These are phyloP conservation scores for Scalesia atractyloides DNA, from an alignment of 129 eudicot species.

Conservation along the genomic window DNA sequence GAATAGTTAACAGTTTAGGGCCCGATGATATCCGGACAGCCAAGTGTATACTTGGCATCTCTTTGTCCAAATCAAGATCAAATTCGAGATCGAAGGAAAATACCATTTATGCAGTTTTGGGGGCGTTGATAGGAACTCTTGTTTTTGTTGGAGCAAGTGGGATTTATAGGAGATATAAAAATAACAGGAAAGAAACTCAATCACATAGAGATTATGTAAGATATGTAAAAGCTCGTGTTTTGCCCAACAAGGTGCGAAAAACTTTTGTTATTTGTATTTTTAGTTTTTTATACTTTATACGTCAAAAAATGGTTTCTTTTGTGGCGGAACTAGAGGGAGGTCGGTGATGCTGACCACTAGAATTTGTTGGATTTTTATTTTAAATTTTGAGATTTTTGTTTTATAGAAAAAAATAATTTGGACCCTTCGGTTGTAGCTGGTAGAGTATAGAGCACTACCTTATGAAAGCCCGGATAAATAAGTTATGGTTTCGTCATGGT, in stretches of 20 bases:
- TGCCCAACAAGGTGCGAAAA: constrained; percentile 63
- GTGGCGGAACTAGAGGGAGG: too few species aligned
- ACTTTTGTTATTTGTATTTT: too few species aligned
- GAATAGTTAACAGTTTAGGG: constrained; percentile 53
- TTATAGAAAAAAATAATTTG: too few species aligned
- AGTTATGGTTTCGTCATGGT: too few species aligned
- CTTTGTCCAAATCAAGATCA: constrained; percentile 31
- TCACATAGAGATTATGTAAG: constrained; percentile 48
- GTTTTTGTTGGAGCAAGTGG: constrained; percentile 26
- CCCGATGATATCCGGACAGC: constrained; percentile 54
- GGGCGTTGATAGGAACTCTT: constrained; percentile 47
- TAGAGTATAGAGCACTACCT: too few species aligned
- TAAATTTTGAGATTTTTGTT: too few species aligned
- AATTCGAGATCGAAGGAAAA: constrained; percentile 19
- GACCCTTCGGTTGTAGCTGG: too few species aligned
- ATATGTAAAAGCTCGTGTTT: constrained; percentile 51
- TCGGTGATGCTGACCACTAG: too few species aligned
- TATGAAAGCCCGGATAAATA: too few species aligned
- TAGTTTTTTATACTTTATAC: too few species aligned
- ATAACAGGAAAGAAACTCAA: constrained; percentile 35
- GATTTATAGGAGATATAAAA: constrained; percentile 29
- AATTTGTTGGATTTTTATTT: too few species aligned
- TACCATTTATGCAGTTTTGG: constrained; percentile 41
- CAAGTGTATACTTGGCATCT: constrained; percentile 53
- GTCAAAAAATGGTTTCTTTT: too few species aligned